A percentile compares a stretch with the other conserved stretches of the same genome.
Conservation (phyloP, 768 basidiomycete species). For the Boletus subcaerulescens region DNA sequence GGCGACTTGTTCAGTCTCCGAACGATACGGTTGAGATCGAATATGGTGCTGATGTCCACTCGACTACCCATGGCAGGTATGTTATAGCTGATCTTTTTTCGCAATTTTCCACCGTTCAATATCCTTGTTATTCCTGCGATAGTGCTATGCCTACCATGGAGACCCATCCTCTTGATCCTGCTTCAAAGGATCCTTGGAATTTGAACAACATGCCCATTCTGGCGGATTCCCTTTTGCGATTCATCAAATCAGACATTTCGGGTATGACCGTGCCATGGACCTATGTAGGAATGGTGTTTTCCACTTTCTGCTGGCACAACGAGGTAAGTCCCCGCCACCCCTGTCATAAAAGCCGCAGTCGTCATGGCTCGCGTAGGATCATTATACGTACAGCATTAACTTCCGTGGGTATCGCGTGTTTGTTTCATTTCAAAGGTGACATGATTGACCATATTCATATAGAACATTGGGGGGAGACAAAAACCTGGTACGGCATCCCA, state of each 20-base stretch:
- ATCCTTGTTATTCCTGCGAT: constrained; percentile 7
- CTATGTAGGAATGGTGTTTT: constrained; percentile 98
- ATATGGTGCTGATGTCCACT: constrained; percentile 99
- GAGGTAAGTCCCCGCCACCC: constrained; percentile 53
- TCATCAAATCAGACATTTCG: constrained; percentile 97
- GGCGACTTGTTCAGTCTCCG: constrained; percentile 89
- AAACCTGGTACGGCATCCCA: constrained; percentile 99
- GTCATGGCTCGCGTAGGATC: constrained; percentile 58
- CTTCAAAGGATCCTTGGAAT: constrained; percentile 94
- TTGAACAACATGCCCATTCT: constrained; percentile 96
- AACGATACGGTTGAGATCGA: constrained; percentile 95
- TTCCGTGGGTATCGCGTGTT: constrained; percentile 60
- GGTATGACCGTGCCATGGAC: constrained; percentile 99
- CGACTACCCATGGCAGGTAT: constrained; percentile 95
- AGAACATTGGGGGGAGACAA: constrained; percentile 99
- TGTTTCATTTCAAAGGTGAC: constrained; percentile 16
- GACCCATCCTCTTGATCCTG: constrained; percentile 83
- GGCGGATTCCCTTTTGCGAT: constrained; percentile 88
- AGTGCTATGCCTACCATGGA: constrained; percentile 97
- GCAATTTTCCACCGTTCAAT: constrained; percentile 29
- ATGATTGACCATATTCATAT: constrained; percentile 25
- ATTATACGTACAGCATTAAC: constrained; percentile 96
- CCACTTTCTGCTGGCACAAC: constrained; percentile 99
- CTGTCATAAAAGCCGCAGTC: constrained; percentile 20
- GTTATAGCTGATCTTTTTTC: constrained; percentile 21